Base-by-base conservation (phyloP, 179 eudicot species). In the Beta lomatogona region DNA sequence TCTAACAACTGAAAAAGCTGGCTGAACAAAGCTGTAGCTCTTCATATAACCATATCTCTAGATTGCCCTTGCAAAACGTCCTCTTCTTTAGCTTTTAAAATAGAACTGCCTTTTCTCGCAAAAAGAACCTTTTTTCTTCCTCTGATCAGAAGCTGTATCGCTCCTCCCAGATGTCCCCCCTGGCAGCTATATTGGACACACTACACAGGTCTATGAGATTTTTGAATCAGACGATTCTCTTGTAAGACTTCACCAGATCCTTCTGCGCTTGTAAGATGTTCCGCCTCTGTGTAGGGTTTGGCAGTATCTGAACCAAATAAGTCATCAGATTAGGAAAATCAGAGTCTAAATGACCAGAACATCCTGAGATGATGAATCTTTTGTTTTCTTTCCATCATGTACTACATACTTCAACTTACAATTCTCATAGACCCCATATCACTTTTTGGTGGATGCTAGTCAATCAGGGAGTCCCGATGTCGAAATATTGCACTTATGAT, bases 241-340 rank as follows among this genome's bases (percentile, higher is more conserved):
- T 89, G 91, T 76, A 90, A 87, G 75, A 80, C 88, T 86, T 91
- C 95, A 82, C 89, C 87, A 52, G 92, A 91, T 70, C 93, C 95
- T 82, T 90, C 94, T 45, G 91, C 88, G 85, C 88, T 88, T 60
- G 87, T 80, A 77, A 67, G 86, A 81, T 79, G 85, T 67, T 82
- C 90, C 53, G 83, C 73, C 75, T 85, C 87, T 81, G 41, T 28
- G 21, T 67, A 73, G 67, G 76, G 55, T 81, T 83, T 79, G 45
- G 64, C 64, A 77, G 75, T 76, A 71, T 79, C 81, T 69, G 77
- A 73, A 64, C 77, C 80, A 75, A 79, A 46, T 19, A 66, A 57
- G 41, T 64, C 74, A 15, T 60, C 10, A 71, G 75, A 46, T 67
- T 79, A 83, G 41, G 87, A 9, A 70, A 78, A 55, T 86, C 82